phyloP scores from a whole-genome alignment of 805 yeast genomes.

The Maudiozyma bulderi region DNA sequence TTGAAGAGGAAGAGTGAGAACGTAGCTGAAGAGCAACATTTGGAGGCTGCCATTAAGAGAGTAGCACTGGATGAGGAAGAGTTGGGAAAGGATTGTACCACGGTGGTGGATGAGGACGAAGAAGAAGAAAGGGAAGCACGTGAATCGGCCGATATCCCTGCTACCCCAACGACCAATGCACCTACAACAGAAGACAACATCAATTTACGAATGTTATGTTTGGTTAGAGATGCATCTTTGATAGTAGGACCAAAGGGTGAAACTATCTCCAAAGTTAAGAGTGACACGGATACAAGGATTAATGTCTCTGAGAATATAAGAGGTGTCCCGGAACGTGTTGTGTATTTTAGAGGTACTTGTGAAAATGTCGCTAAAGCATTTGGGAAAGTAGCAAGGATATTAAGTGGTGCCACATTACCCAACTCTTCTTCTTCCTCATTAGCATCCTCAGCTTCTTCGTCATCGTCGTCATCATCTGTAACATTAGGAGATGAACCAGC shows the following conservation, averaged over 20 bases:
- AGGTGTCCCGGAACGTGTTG: conserved; percentile 65
- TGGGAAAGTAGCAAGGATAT: conserved; percentile 59
- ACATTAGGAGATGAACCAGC: conserved; percentile 16
- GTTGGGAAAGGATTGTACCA: conserved; percentile 27
- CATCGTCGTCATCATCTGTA: background rate
- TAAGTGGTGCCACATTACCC: conserved; percentile 20
- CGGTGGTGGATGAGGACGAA: background rate
- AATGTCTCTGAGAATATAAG: conserved; percentile 64
- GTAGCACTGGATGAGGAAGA: conserved; percentile 57
- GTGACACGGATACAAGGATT: conserved; percentile 51
- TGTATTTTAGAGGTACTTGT: conserved; percentile 63
- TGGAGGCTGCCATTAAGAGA: conserved; percentile 49
- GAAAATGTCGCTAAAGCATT: conserved; percentile 76
- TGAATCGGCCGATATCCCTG: no score
- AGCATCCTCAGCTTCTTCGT: background rate
- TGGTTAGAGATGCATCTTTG: conserved; percentile 63
- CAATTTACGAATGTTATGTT: conserved; percentile 64
- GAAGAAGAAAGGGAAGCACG: background rate
- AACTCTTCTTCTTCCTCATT: background rate
- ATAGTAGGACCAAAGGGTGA: conserved; percentile 81
- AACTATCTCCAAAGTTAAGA: conserved; percentile 53
- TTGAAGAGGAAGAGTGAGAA: conserved; percentile 66
- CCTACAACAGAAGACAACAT: conserved; percentile 27
- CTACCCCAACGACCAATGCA: background rate
- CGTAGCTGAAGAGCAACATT: conserved; percentile 27